A percentile compares a stretch with the other conserved stretches of the same genome.
phyloP scores from a whole-genome alignment of 306 rosid genomes.

The Arachis hypogaea region DNA sequence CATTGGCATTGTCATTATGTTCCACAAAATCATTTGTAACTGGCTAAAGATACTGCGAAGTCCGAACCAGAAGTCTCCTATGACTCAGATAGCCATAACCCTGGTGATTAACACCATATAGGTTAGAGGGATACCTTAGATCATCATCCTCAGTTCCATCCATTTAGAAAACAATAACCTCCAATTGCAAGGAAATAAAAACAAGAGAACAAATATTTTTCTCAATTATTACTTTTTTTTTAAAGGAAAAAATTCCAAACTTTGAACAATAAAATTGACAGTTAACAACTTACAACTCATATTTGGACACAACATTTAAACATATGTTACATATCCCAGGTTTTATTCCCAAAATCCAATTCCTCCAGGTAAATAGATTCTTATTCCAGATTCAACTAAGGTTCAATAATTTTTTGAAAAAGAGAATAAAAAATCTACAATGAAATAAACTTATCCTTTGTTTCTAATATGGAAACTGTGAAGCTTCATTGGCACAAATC shows the following conservation, averaged over 20 bases:
- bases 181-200: constrained; percentile 32
- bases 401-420: background rate
- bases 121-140: constrained; percentile 53
- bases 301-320: background rate
- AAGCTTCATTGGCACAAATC: background rate
- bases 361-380: background rate
- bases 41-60: constrained; percentile 51
- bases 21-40: constrained; percentile 46
- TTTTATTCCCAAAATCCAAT: background rate
- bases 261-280: background rate
- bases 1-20: constrained; percentile 49
- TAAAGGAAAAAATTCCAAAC: background rate
- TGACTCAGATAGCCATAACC: constrained; percentile 52
- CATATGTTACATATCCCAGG: background rate
- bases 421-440: background rate
- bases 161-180: constrained; percentile 48
- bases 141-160: constrained; percentile 80
- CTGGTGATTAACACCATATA: constrained; percentile 52
- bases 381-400: background rate
- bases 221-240: background rate
- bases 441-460: background rate
- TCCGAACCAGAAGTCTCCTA: constrained; percentile 44
- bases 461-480: background rate
- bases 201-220: constrained; percentile 14
- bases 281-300: background rate